Percentiles rank a stretch among this genome's conserved stretches.
These are phyloP conservation scores for Sugiyamaella sp. DNA, from an alignment of 1,139 yeast genomes.

Conservation along the genomic window DNA sequence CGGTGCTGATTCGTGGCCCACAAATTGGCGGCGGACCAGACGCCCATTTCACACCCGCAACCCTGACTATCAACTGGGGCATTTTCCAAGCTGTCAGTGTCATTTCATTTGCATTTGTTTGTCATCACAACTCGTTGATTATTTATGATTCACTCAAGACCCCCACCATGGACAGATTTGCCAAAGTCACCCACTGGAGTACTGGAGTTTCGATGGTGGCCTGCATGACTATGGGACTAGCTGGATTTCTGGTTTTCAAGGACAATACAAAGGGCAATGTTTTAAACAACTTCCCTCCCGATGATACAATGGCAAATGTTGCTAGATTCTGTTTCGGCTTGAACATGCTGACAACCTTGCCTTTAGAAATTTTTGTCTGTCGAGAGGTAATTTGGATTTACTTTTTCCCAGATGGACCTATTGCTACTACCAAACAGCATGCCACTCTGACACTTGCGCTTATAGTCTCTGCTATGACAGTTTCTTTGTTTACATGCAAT, in stretches of 20 bases:
- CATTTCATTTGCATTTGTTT: conserved; percentile 90
- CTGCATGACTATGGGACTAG: conserved; percentile 76
- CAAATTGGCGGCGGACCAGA: conserved; percentile 44
- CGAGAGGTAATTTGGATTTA: conserved; percentile 80
- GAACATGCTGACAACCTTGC: conserved; percentile 93
- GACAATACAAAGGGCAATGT: conserved; percentile 83
- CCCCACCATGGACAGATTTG: conserved; percentile 75
- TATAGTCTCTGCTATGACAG: conserved; percentile 71
- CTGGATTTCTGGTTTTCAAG: conserved; percentile 77
- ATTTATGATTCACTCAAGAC: conserved; percentile 80
- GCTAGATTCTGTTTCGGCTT: conserved; percentile 92
- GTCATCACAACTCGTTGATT: conserved; percentile 91
- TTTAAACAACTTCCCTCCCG: conserved; percentile 78
- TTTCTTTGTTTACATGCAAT: conserved; percentile 81
- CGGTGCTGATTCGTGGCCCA: conserved; percentile 79
- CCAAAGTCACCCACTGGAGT: conserved; percentile 78
- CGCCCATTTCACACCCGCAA: conserved; percentile 46
- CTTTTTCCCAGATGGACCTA: conserved; percentile 43
- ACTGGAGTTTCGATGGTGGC: conserved; percentile 80
- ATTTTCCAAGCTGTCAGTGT: conserved; percentile 89
- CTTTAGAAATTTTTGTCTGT: conserved; percentile 86
- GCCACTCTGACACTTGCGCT: conserved; percentile 66
- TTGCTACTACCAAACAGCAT: conserved; percentile 47
- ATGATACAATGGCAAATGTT: conserved; percentile 69
- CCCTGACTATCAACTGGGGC: conserved; percentile 62